Conservation (phyloP, 2,329 filamentous ascomycete species). For the Aureobasidium pullulans region DNA sequence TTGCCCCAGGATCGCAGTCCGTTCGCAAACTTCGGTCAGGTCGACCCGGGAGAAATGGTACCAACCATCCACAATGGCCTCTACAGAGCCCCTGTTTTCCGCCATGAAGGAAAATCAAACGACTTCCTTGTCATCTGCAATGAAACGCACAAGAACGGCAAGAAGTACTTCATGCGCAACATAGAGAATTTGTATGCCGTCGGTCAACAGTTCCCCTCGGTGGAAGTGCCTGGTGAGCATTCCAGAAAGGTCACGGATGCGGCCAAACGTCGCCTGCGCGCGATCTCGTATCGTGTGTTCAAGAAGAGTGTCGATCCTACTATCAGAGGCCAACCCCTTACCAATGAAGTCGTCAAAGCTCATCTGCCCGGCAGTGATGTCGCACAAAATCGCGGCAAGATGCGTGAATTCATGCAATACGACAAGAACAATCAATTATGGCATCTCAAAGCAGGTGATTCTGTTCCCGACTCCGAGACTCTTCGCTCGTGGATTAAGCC, state of each 20-base stretch:
- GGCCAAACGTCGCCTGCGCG: conserved; percentile 93
- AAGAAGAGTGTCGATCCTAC: conserved; percentile 63
- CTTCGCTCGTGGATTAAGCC: conserved; percentile 87
- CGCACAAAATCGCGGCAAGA: conserved; percentile 90
- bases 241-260: conserved; percentile 93
- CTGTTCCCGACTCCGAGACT: conserved; percentile 69
- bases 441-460: conserved; percentile 66
- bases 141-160: conserved; percentile 69
- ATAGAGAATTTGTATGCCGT: conserved; percentile 88
- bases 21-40: conserved; percentile 89
- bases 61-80: conserved; percentile 91
- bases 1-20: conserved; percentile 92
- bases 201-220: conserved; percentile 84
- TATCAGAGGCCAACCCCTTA: conserved; percentile 75
- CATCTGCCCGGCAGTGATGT: conserved; percentile 92
- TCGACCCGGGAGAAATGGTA: conserved; percentile 83
- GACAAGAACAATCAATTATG: conserved; percentile 86
- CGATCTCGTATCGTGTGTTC: conserved; percentile 87
- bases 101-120: conserved; percentile 65
- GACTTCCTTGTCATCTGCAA: conserved; percentile 86
- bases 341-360: conserved; percentile 50
- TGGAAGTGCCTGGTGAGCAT: conserved; percentile 88
- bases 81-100: conserved; percentile 91
- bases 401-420: conserved; percentile 92
- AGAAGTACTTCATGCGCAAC: conserved; percentile 74